A percentile compares a stretch with the other conserved stretches of the same genome.
Conservation (phyloP, 768 basidiomycete species). For the Leccinum fibrillosum region DNA sequence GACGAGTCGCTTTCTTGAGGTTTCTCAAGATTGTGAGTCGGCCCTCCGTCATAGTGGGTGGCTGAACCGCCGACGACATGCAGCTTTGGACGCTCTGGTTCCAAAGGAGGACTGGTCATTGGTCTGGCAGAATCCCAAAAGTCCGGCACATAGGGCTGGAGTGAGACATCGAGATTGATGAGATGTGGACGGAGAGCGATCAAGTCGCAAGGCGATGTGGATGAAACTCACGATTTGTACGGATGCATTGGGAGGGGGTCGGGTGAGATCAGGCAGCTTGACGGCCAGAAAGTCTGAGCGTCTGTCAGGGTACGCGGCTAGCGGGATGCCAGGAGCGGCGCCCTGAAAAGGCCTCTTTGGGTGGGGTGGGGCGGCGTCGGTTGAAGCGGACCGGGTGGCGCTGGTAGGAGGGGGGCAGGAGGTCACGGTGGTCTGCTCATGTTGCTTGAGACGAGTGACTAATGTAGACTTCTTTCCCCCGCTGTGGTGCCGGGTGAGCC, state of each 20-base stretch:
- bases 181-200: slow-evolving; percentile 3
- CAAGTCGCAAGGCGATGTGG: slow-evolving; percentile 2
- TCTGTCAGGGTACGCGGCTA: slow-evolving; percentile 25
- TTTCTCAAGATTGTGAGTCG: slow-evolving; percentile 39
- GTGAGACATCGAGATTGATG: slow-evolving; percentile 1
- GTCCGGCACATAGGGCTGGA: slow-evolving; percentile 58
- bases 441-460: slow-evolving; percentile 51
- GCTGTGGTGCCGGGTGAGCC: slow-evolving; percentile 29
- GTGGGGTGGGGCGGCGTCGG: slow-evolving; percentile 10
- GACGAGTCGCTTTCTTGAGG: slow-evolving; percentile 9
- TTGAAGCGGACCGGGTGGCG: slow-evolving; percentile 27
- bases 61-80: slow-evolving; percentile 46
- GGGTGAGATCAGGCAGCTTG: slow-evolving; percentile 54
- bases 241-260: slow-evolving; percentile 38
- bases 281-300: slow-evolving; percentile 43
- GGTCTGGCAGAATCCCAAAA: slow-evolving; percentile 51
- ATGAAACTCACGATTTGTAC: slow-evolving; percentile 55
- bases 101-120: slow-evolving; percentile 28
- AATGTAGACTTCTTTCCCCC: slow-evolving; percentile 58
- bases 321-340: slow-evolving; percentile 42
- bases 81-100: slow-evolving; percentile 42
- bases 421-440: slow-evolving; percentile 36
- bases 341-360: slow-evolving; percentile 27
- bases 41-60: slow-evolving; percentile 48
- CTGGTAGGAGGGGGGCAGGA: slow-evolving; percentile 6